These are phyloP conservation scores for Ophiocordyceps sinensis DNA, from an alignment of 2,329 filamentous ascomycete species.

Conservation along the genomic window DNA sequence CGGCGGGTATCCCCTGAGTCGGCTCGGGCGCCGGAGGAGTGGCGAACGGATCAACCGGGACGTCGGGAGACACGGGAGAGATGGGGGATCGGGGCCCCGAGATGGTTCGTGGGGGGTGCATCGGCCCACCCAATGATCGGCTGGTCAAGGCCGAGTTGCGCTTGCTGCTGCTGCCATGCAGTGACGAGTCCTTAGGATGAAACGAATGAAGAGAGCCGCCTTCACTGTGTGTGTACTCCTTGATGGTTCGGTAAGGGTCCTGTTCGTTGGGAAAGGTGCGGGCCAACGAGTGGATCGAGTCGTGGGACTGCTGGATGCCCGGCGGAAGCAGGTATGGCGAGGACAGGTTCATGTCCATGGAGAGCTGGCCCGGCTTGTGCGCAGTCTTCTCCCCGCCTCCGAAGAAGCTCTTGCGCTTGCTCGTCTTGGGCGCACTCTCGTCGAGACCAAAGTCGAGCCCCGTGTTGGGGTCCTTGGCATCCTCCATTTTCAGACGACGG, in stretches of 20 bases:
- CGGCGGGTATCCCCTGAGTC: slow-evolving; percentile 7
- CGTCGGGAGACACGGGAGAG: slow-evolving; percentile 17
- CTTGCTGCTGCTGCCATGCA: slow-evolving; percentile 30
- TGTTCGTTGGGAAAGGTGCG: slow-evolving; percentile 59
- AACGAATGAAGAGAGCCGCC: slow-evolving; percentile 40
- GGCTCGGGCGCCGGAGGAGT: slow-evolving; percentile 18
- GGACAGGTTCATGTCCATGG: slow-evolving; percentile 60
- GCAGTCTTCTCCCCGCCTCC: slow-evolving; percentile 41
- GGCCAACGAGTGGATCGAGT: slow-evolving; percentile 77
- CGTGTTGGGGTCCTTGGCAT: slow-evolving; percentile 73
- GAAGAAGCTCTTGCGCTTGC: slow-evolving; percentile 18
- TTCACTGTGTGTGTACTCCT: slow-evolving; percentile 42
- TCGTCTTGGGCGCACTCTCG: slow-evolving; percentile 27
- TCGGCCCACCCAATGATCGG: slow-evolving; percentile 9
- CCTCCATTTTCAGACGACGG: slow-evolving; percentile 58
- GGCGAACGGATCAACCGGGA: slow-evolving; percentile 20
- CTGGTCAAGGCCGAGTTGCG: slow-evolving; percentile 14
- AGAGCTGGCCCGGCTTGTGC: slow-evolving; percentile 39
- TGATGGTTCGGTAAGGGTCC: slow-evolving; percentile 66
- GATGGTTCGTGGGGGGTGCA: slow-evolving; percentile 20
- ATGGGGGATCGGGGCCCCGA: slow-evolving; percentile 28
- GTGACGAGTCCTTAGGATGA: slow-evolving; percentile 27
- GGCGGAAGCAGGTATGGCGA: slow-evolving; percentile 93
- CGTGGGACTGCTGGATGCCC: slow-evolving; percentile 60
- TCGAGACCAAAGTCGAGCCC: slow-evolving; percentile 85